These are phyloP conservation scores for Tricholoma flavovirens DNA, from an alignment of 768 basidiomycete genomes.

Conservation along the genomic window DNA sequence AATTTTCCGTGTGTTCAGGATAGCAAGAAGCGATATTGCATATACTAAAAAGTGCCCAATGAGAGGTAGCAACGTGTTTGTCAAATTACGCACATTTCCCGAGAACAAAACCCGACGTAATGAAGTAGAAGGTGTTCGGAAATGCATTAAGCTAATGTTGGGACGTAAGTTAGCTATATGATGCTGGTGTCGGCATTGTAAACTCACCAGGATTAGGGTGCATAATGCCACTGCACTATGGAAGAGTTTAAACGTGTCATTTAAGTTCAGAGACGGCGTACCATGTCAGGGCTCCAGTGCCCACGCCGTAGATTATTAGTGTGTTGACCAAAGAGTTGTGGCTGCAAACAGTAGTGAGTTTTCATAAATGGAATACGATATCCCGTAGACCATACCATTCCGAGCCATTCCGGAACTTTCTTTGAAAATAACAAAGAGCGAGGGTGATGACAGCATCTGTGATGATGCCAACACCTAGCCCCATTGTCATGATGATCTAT, in stretches of 20 bases:
- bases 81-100: background rate
- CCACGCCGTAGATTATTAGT: background rate
- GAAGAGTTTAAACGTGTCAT: background rate
- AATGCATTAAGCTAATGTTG: conserved; percentile 1
- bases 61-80: background rate
- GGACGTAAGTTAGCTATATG: background rate
- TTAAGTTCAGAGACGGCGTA: background rate
- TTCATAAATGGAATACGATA: background rate
- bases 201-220: background rate
- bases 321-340: background rate
- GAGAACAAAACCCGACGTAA: background rate
- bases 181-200: background rate
- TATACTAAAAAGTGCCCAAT: background rate
- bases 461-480: conserved; percentile 41
- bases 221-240: background rate
- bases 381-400: background rate
- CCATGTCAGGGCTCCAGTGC: background rate
- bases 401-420: background rate
- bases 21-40: background rate
- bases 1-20: background rate
- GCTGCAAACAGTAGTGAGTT: background rate
- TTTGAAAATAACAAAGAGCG: conserved; percentile 49
- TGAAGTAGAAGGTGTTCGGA: background rate
- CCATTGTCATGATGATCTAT: conserved; percentile 19
- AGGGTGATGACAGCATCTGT: conserved; percentile 49